Evolutionary conservation across 1,139 yeast species (phyloP).

Genomic region (Geotrichum restrictum): DNA sequence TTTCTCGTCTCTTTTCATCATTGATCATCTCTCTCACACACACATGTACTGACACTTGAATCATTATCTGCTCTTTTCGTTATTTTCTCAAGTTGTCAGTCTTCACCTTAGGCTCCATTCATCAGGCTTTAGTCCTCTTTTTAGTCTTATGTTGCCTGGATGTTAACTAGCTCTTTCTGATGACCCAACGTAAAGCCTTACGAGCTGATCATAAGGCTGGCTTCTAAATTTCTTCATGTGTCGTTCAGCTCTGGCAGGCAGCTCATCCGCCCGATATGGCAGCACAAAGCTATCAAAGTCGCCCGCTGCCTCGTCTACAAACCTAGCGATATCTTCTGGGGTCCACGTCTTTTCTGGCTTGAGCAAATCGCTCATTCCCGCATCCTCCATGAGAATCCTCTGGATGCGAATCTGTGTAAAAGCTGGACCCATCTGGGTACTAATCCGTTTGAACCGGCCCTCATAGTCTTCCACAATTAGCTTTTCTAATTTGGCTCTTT

Average conservation of each 20-base stretch:
- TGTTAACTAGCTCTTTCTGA: no score
- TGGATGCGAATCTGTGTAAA: slow-evolving; percentile 24
- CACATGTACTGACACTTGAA: no score
- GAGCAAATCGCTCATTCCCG: slow-evolving; percentile 13
- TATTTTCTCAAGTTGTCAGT: no score
- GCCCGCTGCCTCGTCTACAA: slow-evolving; percentile 22
- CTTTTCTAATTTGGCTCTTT: slow-evolving; percentile 34
- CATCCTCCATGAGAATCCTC: slow-evolving; percentile 18
- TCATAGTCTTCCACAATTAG: slow-evolving; percentile 42
- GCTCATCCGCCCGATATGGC: slow-evolving; percentile 16
- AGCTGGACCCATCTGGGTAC: slow-evolving; percentile 32
- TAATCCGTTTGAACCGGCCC: slow-evolving; percentile 41
- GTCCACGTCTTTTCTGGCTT: slow-evolving; percentile 19
- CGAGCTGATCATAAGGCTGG: slow-evolving; percentile 12
- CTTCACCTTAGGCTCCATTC: no score
- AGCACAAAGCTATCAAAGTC: slow-evolving; percentile 21
- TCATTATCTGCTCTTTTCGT: no score
- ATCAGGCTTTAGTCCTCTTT: no score
- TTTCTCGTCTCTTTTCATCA: no score
- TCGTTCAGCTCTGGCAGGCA: slow-evolving; percentile 17
- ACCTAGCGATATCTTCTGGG: slow-evolving; percentile 16
- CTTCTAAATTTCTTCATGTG: slow-evolving; percentile 17
- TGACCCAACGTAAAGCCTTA: slow-evolving; percentile 17
- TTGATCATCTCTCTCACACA: no score
- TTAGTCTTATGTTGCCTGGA: no score